Percentiles rank a stretch among this genome's conserved stretches.
Evolutionary conservation across 2,329 filamentous ascomycete genomes (phyloP).

Genomic region (Fusarium circinatum): DNA sequence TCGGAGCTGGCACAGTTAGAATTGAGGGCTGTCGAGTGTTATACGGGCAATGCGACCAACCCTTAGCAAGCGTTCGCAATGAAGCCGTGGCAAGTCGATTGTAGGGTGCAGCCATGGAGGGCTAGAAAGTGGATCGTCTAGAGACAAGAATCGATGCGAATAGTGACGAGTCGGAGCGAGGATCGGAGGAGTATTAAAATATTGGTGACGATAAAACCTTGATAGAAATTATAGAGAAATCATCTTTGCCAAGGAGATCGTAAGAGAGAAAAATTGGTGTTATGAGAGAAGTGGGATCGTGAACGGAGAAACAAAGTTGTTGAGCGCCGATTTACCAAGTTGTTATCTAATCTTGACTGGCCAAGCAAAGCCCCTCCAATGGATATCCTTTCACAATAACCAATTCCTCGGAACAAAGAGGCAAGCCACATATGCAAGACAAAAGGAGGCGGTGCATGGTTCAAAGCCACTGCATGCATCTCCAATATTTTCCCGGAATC

Average conservation of each 20-base stretch:
- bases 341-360: conserved; percentile 44
- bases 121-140: conserved; percentile 26
- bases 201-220: background rate
- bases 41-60: conserved; percentile 16
- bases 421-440: conserved; percentile 1
- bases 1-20: conserved; percentile 35
- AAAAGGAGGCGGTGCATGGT: conserved; percentile 18
- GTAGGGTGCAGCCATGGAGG: conserved; percentile 41
- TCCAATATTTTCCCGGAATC: conserved; percentile 9
- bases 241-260: conserved; percentile 28
- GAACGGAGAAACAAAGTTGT: conserved; percentile 42
- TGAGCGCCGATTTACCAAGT: conserved; percentile 38
- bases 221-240: conserved; percentile 22
- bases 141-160: conserved; percentile 17
- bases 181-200: background rate
- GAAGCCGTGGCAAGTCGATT: conserved; percentile 37
- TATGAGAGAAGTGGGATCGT: conserved; percentile 37
- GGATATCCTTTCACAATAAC: conserved; percentile 13
- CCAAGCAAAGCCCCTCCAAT: conserved; percentile 34
- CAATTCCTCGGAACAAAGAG: conserved; percentile 24
- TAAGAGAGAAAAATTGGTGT: conserved; percentile 30
- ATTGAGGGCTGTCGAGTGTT: background rate
- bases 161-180: background rate
- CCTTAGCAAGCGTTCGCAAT: conserved; percentile 38
- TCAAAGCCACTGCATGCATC: background rate